Percentiles rank a stretch among this genome's conserved stretches.
These are phyloP conservation scores for Hortiboletus campestris DNA, from an alignment of 768 basidiomycete genomes.

Conservation along the genomic window DNA sequence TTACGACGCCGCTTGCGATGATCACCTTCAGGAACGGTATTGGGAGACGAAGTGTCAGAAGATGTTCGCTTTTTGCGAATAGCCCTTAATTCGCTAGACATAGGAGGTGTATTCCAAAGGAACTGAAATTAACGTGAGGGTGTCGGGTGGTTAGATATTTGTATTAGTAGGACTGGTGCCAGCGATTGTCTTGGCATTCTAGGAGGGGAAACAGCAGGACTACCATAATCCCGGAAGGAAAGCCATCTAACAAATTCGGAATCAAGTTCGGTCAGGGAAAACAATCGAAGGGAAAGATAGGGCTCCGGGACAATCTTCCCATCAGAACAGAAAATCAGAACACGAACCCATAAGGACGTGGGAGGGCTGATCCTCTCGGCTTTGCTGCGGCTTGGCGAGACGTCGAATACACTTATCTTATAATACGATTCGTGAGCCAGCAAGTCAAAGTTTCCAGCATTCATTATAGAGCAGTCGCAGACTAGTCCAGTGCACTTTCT, in stretches of 20 bases:
- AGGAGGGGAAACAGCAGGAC: not conserved
- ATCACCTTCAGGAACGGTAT: conserved; percentile 44
- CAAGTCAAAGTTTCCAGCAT: not conserved
- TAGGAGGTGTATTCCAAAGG: conserved; percentile 9
- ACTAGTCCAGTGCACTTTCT: not conserved
- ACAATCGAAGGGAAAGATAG: conserved; percentile 10
- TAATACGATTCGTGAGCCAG: not conserved
- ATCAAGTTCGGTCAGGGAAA: conserved; percentile 6
- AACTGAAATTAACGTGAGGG: not conserved
- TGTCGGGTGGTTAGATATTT: conserved; percentile 23
- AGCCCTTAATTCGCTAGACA: conserved; percentile 28
- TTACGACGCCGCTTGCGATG: conserved; percentile 66
- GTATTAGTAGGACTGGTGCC: conserved; percentile 29
- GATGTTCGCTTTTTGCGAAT: conserved; percentile 33
- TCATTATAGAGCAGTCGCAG: not conserved
- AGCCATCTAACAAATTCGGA: conserved; percentile 15
- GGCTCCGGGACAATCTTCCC: conserved; percentile 14
- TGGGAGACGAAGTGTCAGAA: conserved; percentile 23
- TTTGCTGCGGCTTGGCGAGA: conserved; percentile 8
- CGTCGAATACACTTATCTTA: conserved; percentile 6
- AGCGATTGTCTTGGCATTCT: conserved; percentile 22
- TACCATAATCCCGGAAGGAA: conserved; percentile 9
- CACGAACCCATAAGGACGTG: conserved; percentile 22
- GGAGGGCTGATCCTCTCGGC: conserved; percentile 9
- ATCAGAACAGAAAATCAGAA: conserved; percentile 19